A percentile compares a stretch with the other conserved stretches of the same genome.
Conservation (phyloP, 306 rosid species). For the Geum urbanum region DNA sequence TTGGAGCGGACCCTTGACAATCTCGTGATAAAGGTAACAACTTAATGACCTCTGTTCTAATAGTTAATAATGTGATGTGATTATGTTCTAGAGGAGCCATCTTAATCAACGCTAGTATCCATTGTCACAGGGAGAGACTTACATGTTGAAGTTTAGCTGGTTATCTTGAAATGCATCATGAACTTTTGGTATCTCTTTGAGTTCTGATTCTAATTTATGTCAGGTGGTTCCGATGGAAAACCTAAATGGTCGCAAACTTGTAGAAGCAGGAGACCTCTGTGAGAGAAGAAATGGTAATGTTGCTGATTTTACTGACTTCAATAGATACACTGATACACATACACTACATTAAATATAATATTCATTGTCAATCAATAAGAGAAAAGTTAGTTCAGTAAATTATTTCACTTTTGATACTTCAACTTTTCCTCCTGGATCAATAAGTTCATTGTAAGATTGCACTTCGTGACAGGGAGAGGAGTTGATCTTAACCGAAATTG, state of each 20-base stretch:
- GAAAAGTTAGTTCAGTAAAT: background rate
- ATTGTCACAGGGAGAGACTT: background rate
- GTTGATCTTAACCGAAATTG: slow-evolving; percentile 98
- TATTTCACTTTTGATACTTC: background rate
- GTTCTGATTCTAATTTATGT: slow-evolving; percentile 29
- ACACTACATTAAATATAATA: background rate
- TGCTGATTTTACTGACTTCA: slow-evolving; percentile 20
- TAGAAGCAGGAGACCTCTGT: slow-evolving; percentile 86
- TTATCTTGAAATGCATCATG: background rate
- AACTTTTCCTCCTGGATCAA: background rate
- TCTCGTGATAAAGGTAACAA: slow-evolving; percentile 70
- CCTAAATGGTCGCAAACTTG: slow-evolving; percentile 77
- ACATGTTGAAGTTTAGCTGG: background rate
- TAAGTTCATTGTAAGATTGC: slow-evolving; percentile 21
- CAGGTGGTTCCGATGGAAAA: slow-evolving; percentile 98
- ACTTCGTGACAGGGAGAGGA: slow-evolving; percentile 75
- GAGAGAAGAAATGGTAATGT: slow-evolving; percentile 92
- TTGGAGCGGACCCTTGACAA: slow-evolving; percentile 67
- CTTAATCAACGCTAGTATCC: background rate
- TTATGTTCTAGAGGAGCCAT: background rate
- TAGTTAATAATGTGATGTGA: background rate
- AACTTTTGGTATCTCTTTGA: slow-evolving; percentile 13
- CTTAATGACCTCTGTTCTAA: slow-evolving; percentile 2
- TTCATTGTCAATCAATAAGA: background rate
- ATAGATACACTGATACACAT: background rate